Percentiles rank a stretch among this genome's conserved stretches.
Conservation (phyloP, 2,329 filamentous ascomycete species). For the Ophiostoma montium region DNA sequence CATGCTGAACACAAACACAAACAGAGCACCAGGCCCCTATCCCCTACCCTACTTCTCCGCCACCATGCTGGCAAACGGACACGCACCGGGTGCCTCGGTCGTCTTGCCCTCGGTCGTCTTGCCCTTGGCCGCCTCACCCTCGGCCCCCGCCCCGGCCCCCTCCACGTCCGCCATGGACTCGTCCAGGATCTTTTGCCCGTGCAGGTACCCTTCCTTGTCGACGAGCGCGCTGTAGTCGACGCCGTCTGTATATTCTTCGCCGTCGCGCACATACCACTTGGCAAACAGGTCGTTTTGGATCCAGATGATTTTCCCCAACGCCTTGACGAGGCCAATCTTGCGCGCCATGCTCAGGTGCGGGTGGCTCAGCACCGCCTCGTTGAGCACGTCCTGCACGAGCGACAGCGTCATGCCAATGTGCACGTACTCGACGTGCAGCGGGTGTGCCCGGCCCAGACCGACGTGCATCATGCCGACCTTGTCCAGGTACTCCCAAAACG, state of each 20-base stretch:
- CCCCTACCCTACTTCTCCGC: no score
- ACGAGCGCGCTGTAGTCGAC: slow-evolving; percentile 28
- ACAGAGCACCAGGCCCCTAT: no score
- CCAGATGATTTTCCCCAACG: slow-evolving; percentile 70
- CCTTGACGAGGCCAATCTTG: slow-evolving; percentile 62
- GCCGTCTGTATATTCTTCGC: slow-evolving; percentile 40
- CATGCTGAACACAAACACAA: background rate
- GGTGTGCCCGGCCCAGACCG: slow-evolving; percentile 56
- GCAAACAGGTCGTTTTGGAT: slow-evolving; percentile 79
- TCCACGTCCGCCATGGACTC: background rate
- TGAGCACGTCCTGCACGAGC: slow-evolving; percentile 65
- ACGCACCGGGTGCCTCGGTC: no score
- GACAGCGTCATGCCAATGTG: slow-evolving; percentile 60
- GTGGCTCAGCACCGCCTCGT: slow-evolving; percentile 60
- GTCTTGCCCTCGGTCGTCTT: background rate
- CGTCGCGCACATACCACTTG: slow-evolving; percentile 64
- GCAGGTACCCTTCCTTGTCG: slow-evolving; percentile 49
- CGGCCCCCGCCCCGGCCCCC: background rate
- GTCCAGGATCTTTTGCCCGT: slow-evolving; percentile 47
- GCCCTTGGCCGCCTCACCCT: no score
- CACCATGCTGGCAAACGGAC: background rate
- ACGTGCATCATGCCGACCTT: slow-evolving; percentile 80
- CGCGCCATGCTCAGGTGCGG: slow-evolving; percentile 50
- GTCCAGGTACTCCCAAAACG: slow-evolving; percentile 74
- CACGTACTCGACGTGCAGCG: slow-evolving; percentile 67